phyloP scores from a whole-genome alignment of 208 protist species.

The Trypanosoma lewisi region DNA sequence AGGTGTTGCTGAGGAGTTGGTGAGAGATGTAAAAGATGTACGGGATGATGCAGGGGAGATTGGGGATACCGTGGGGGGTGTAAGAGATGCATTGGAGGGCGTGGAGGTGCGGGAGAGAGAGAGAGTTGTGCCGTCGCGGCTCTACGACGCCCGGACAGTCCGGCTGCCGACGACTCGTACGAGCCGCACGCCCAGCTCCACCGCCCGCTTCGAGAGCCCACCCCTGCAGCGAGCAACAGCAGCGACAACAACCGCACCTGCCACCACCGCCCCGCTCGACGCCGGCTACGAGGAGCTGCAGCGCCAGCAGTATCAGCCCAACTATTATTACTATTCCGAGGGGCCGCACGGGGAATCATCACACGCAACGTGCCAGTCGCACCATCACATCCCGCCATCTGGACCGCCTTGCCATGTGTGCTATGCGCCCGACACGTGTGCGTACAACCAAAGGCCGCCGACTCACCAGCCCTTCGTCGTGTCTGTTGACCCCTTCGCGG shows the following conservation, averaged over 20 bases:
- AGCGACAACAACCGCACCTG: conserved; percentile 4
- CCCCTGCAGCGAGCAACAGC: not conserved
- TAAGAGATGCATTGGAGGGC: too few relatives aligned
- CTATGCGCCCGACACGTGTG: conserved; percentile 50
- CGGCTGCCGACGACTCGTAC: conserved; percentile 4
- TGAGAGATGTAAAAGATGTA: too few relatives aligned
- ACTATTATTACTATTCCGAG: not conserved
- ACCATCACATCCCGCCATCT: conserved; percentile 32
- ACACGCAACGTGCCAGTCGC: conserved; percentile 35
- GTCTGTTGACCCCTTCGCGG: conserved; percentile 36
- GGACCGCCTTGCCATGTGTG: conserved; percentile 68
- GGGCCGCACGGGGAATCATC: not conserved
- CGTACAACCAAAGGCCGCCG: conserved; percentile 17
- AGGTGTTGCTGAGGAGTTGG: conserved; percentile 22
- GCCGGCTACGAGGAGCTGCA: not conserved
- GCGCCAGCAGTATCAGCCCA: not conserved
- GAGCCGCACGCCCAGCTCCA: conserved; percentile 12
- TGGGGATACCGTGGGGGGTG: too few relatives aligned
- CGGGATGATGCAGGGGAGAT: too few relatives aligned
- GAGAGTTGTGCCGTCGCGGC: conserved; percentile 17
- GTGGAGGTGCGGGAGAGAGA: not conserved
- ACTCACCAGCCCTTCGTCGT: conserved; percentile 68
- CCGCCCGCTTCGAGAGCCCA: conserved; percentile 7
- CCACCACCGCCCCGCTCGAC: too few relatives aligned
- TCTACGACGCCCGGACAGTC: conserved; percentile 2